A percentile compares a stretch with the other conserved stretches of the same genome.
These are phyloP conservation scores for Senna siamea DNA, from an alignment of 306 rosid species.

Conservation along the genomic window DNA sequence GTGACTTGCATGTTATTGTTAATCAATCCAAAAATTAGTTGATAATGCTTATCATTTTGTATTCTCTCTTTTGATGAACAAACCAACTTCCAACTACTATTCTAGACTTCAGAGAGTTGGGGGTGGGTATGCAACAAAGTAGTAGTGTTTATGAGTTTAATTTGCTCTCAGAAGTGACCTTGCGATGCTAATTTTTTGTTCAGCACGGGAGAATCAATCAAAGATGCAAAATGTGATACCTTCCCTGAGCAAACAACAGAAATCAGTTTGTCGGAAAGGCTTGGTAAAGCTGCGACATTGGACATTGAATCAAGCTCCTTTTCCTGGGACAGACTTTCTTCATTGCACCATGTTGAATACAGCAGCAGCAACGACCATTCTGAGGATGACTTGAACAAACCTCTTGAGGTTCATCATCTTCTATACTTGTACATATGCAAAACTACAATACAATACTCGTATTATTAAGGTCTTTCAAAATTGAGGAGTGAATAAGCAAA, in stretches of 20 bases:
- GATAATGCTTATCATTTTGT: neutral
- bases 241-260: slow-evolving; percentile 61
- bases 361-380: slow-evolving; percentile 70
- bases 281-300: slow-evolving; percentile 79
- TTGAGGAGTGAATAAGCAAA: slow-evolving; percentile 24
- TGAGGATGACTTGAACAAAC: slow-evolving; percentile 84
- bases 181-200: slow-evolving; percentile 32
- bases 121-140: neutral
- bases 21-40: neutral
- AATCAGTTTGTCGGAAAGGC: slow-evolving; percentile 86
- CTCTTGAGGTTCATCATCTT: slow-evolving; percentile 75
- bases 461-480: neutral
- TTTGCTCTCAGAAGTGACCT: slow-evolving; percentile 20
- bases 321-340: slow-evolving; percentile 81
- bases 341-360: slow-evolving; percentile 87
- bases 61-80: neutral
- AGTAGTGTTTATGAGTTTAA: neutral
- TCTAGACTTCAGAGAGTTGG: neutral
- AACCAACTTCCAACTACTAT: neutral
- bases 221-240: slow-evolving; percentile 40
- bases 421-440: slow-evolving; percentile 2
- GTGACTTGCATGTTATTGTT: too few species aligned
- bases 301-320: slow-evolving; percentile 72
- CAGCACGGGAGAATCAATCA: slow-evolving; percentile 60
- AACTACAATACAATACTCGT: slow-evolving; percentile 3